A percentile compares a stretch with the other conserved stretches of the same genome.
Evolutionary conservation across 2,329 filamentous ascomycete genomes (phyloP).

Genomic region (Teratosphaeria viscida): DNA sequence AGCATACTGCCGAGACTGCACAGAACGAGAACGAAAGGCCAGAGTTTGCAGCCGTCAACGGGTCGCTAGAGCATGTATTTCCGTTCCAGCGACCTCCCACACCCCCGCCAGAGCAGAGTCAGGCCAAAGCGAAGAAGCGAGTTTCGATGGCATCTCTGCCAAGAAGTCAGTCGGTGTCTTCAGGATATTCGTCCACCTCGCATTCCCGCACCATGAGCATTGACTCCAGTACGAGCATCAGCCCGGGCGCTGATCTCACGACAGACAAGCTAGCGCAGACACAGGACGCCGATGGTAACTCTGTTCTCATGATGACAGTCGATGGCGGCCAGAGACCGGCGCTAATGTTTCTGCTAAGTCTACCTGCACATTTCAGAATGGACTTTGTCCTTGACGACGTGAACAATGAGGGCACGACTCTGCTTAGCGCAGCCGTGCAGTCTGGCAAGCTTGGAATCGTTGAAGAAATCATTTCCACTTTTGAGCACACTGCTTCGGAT

Average conservation of each 20-base stretch:
- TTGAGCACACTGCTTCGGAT: conserved; percentile 47
- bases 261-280: conserved; percentile 68
- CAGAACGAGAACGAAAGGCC: conserved; percentile 1
- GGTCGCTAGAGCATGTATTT: conserved; percentile 69
- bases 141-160: conserved; percentile 71
- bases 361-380: conserved; percentile 65
- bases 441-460: conserved; percentile 66
- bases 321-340: conserved; percentile 55
- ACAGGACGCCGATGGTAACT: conserved; percentile 61
- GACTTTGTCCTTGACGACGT: conserved; percentile 66
- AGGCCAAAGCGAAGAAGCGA: conserved; percentile 55
- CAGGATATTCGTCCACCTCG: conserved; percentile 59
- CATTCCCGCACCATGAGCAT: conserved; percentile 70
- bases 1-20: neutral
- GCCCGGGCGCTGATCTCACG: conserved; percentile 77
- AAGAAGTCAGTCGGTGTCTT: conserved; percentile 77
- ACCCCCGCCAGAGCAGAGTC: conserved; percentile 33
- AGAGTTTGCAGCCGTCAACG: conserved; percentile 26
- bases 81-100: conserved; percentile 64
- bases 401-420: conserved; percentile 80
- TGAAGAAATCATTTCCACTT: conserved; percentile 61
- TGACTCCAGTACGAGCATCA: conserved; percentile 50
- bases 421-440: conserved; percentile 85
- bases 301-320: conserved; percentile 53
- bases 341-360: conserved; percentile 68